Conservation (phyloP, 768 basidiomycete species). For the Naganishia vaughanmartiniae region DNA sequence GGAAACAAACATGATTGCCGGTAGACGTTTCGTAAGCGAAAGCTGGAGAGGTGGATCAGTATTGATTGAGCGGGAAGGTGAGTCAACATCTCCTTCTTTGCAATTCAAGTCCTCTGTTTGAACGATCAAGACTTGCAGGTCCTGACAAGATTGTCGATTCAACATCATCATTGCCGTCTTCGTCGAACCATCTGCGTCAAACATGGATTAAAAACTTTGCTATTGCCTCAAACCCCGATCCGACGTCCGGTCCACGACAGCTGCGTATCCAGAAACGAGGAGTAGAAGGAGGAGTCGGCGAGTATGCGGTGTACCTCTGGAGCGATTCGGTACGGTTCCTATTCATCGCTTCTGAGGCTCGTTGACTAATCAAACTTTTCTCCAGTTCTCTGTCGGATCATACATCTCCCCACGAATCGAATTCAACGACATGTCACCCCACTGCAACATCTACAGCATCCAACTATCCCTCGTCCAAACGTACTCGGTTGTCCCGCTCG, state of each 20-base stretch:
- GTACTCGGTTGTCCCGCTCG: constrained; percentile 21
- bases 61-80: constrained; percentile 11
- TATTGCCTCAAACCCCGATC: constrained; percentile 2
- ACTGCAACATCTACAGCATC: constrained; percentile 19
- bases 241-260: constrained; percentile 3
- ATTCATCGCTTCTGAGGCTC: background rate
- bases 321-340: constrained; percentile 12
- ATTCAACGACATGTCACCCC: constrained; percentile 17
- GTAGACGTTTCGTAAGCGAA: constrained; percentile 10
- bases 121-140: background rate
- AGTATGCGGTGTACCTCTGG: constrained; percentile 12
- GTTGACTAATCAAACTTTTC: background rate
- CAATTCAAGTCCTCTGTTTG: background rate
- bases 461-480: constrained; percentile 15
- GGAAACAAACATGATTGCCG: constrained; percentile 1
- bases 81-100: background rate
- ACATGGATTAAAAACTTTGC: constrained; percentile 24
- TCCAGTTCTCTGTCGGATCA: constrained; percentile 24
- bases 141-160: constrained; percentile 10
- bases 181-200: constrained; percentile 6
- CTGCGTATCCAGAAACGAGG: constrained; percentile 8
- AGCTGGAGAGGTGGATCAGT: constrained; percentile 20
- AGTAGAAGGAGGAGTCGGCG: background rate
- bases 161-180: constrained; percentile 9
- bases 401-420: constrained; percentile 12